Evolutionary conservation across 2,329 filamentous ascomycete genomes (phyloP), one percentile per base, ranked within the genome.

Genomic region (Cladophialophora psammophila): DNA sequence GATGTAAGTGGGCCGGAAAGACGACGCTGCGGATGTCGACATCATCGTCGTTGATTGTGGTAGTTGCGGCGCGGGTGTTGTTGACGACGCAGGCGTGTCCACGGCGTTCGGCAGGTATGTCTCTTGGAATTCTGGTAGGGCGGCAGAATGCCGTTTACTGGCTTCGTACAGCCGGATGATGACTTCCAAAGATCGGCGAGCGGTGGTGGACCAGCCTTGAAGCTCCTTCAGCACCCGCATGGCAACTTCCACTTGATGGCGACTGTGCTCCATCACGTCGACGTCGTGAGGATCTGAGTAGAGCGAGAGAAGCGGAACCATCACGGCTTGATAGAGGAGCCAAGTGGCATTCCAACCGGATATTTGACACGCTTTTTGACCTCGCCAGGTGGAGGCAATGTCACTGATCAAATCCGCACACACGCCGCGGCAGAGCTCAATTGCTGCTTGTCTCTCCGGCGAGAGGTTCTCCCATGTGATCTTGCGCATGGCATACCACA

Each of bases 341-440:
- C 91, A 93, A 2, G 91, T 90, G 0, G 89, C 91, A 75, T 92
- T 92, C 91, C 91, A 94, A 8, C 91, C 91, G 0, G 87, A 88
- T 80, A 94, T 91, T 74, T 93, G 87, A 75, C 92, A 91, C 54
- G 88, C 86, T 38, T 67, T 68, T 54, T 71, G 63, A 13, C 63
- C 69, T 54, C 86, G 86, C 80, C 90, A 92, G 69, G 91, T 90
- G 26, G 83, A 81, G 10, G 88, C 85, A 69, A 94, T 92, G 67
- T 93, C 90, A 65, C 89, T 85, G 69, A 94, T 91, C 0, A 89
- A 89, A 69, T 88, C 85, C 68, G 87, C 87, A 8, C 91, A 90
- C 1, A 93, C 84, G 60, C 88, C 84, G 18, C 90, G 85, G 76
- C 91, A 93, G 35, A 87, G 87, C 66, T 88, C 85, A 38, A 93